These are phyloP conservation scores for Exophiala alcalophila DNA, from an alignment of 2,329 filamentous ascomycete genomes.

Conservation along the genomic window DNA sequence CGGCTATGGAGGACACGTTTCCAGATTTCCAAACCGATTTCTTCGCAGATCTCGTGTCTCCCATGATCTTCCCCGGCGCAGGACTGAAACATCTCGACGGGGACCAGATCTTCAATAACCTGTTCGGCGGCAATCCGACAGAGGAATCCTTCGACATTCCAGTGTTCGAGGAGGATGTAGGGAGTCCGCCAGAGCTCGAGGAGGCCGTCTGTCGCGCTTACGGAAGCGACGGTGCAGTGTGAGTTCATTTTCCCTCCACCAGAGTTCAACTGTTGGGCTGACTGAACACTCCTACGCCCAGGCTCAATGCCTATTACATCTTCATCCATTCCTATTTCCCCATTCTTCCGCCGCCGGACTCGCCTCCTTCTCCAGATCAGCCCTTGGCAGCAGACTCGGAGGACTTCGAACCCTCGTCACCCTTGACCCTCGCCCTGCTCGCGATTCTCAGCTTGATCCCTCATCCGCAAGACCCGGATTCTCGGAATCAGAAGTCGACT, in stretches of 20 bases:
- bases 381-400: conserved; percentile 3
- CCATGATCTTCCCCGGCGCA: conserved; percentile 15
- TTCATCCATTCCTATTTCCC: conserved; percentile 17
- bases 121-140: conserved; percentile 3
- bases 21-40: background rate
- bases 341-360: conserved; percentile 10
- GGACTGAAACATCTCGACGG: conserved; percentile 10
- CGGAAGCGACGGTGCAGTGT: background rate
- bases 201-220: background rate
- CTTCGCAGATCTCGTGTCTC: conserved; percentile 9
- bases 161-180: too few relatives aligned
- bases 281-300: too few relatives aligned
- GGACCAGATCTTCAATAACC: conserved; percentile 15
- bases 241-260: too few relatives aligned
- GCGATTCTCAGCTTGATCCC: conserved; percentile 13
- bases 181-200: too few relatives aligned
- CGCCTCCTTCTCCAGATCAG: conserved; percentile 4
- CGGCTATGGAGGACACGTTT: too few relatives aligned
- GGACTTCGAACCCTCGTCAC: conserved; percentile 11
- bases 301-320: conserved; percentile 18
- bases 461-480: conserved; percentile 8
- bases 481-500: conserved; percentile 4
- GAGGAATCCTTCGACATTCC: conserved; percentile 5
- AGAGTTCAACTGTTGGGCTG: too few relatives aligned
- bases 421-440: conserved; percentile 12